Evolutionary conservation across 2,329 filamentous ascomycete genomes (phyloP), one percentile per base, ranked within the genome.

Genomic region (Zalaria obscura): DNA sequence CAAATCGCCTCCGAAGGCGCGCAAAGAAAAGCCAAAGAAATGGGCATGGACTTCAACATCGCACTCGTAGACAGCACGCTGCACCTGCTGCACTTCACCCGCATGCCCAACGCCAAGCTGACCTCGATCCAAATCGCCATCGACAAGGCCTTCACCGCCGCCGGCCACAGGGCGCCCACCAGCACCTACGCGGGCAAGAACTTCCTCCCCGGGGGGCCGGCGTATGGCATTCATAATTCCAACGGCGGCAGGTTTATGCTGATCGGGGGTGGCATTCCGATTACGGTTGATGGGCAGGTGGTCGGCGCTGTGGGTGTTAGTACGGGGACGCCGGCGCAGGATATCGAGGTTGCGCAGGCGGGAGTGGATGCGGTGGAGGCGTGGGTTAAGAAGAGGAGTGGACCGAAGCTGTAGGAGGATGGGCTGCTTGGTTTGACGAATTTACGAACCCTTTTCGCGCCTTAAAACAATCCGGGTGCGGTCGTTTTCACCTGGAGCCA

Each of bases 71-170:
- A 70, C 51, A 49, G 56, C 27, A 58, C 61, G 27, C 60, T 62
- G 32, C 64, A 69, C 43, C 62, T 70, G 35, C 55, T 69, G 29
- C 60, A 63, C 48, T 70, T 70, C 52, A 55, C 54, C 11, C 64
- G 67, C 49, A 68, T 69, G 64, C 65, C 67, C 47, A 59, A 56
- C 44, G 66, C 66, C 18, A 70, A 69, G 47, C 49, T 68, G 9
- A 69, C 66, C n/a, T 65, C 72, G 3, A 71, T 78, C 47, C 72
- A 74, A 55, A 70, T 80, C 53, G 70, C 75, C 1, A 80, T 83
- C 9, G 76, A 80, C 38, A 72, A 75, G 47, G 71, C 72, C 10
- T 75, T 73, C 52, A 75, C 72, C 2, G 72, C 72, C 3, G 69
- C 71, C 1, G 72, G 72, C 10, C 72, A 75, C 54, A 59, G 64